phyloP scores from a whole-genome alignment of 352 stramenopile genomes.

The Pythium periplocum region DNA sequence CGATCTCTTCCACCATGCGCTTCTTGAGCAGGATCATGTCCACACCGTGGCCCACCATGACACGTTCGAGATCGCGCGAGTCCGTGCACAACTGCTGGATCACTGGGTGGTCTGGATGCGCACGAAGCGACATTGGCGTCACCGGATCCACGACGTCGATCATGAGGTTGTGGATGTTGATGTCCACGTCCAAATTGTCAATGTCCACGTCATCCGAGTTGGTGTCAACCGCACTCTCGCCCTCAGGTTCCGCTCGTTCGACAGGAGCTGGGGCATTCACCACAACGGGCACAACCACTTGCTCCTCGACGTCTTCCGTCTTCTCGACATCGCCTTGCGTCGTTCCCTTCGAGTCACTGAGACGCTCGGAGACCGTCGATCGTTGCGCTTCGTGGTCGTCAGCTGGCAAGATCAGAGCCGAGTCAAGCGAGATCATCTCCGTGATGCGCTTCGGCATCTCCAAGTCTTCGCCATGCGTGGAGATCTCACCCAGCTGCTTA shows the following conservation, averaged over 20 bases:
- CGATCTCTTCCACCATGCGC: constrained; percentile 71
- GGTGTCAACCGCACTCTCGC: no score
- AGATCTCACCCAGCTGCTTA: constrained; percentile 13
- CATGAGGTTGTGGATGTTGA: no score
- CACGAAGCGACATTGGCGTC: constrained; percentile 1
- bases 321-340: no score
- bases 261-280: no score
- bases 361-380: no score
- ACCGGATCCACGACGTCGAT: background rate
- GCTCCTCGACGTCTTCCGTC: no score
- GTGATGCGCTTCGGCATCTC: constrained; percentile 14
- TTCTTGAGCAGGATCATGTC: constrained; percentile 63
- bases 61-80: constrained; percentile 39
- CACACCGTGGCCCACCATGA: constrained; percentile 47
- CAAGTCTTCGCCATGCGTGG: background rate
- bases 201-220: no score
- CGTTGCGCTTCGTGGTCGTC: constrained; percentile 2
- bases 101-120: constrained; percentile 39
- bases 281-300: no score
- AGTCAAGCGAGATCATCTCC: constrained; percentile 20
- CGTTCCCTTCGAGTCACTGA: no score
- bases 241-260: no score
- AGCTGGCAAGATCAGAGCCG: constrained; percentile 1
- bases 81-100: constrained; percentile 46
- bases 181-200: no score